phyloP scores from a whole-genome alignment of 208 protist species.

The Balamuthia mandrillaris region DNA sequence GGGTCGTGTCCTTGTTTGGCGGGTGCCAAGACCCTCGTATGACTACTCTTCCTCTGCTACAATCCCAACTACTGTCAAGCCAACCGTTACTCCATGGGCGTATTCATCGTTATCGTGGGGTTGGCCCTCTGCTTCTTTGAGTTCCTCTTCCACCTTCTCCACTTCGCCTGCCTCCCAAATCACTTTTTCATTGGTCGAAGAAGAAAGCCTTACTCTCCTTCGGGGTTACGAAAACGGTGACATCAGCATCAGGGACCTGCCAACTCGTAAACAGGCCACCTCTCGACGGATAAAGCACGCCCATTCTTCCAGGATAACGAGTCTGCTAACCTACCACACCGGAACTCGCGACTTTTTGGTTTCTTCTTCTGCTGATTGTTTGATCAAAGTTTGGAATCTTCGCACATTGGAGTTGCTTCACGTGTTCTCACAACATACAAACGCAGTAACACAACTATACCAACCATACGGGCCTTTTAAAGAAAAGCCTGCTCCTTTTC shows the following conservation, averaged over 20 bases:
- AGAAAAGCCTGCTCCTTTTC: neutral
- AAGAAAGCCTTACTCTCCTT: neutral
- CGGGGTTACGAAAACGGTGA: conserved; percentile 16
- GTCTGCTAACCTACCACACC: neutral
- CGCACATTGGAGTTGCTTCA: neutral
- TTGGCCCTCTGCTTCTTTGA: too few species aligned
- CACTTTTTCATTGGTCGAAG: neutral
- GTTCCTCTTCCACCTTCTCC: too few species aligned
- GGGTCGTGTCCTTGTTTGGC: too few species aligned
- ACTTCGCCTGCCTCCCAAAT: neutral
- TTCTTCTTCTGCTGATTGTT: neutral
- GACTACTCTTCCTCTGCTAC: too few species aligned
- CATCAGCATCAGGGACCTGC: neutral
- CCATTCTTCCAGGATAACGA: neutral
- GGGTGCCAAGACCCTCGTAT: too few species aligned
- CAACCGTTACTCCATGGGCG: too few species aligned
- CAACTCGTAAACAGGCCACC: neutral
- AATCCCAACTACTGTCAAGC: too few species aligned
- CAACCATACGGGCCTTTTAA: neutral
- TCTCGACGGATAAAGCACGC: neutral
- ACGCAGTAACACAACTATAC: neutral
- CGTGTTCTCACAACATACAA: neutral
- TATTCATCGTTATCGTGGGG: too few species aligned
- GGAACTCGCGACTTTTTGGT: neutral
- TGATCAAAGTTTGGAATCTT: conserved; percentile 34